phyloP scores from a whole-genome alignment of 1,284 basidiomycete genomes.

The Stygiomarasmius scandens region DNA sequence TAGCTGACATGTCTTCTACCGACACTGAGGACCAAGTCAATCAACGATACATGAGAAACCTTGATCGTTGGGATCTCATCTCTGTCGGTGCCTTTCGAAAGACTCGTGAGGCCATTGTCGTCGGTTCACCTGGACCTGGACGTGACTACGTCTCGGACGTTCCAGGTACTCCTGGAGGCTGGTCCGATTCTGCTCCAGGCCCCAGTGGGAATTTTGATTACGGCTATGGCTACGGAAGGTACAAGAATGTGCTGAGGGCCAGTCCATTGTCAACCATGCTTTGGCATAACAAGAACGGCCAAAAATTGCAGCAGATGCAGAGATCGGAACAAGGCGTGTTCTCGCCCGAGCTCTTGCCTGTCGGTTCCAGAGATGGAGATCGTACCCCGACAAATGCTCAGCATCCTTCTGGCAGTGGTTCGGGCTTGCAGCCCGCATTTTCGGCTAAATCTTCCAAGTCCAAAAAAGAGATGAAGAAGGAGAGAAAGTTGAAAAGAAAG shows the following conservation, averaged over 20 bases:
- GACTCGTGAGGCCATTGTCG: constrained; percentile 46
- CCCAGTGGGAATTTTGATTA: constrained; percentile 18
- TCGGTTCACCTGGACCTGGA: constrained; percentile 19
- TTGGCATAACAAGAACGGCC: constrained; percentile 47
- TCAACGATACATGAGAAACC: constrained; percentile 38
- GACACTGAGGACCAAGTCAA: constrained; percentile 21
- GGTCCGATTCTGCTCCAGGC: constrained; percentile 37
- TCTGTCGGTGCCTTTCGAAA: constrained; percentile 75
- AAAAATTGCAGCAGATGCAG: constrained; percentile 25
- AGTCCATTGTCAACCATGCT: constrained; percentile 60
- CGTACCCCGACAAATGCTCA: constrained; percentile 48
- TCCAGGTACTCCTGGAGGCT: constrained; percentile 34
- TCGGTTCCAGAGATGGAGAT: constrained; percentile 50
- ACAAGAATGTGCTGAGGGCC: constrained; percentile 49
- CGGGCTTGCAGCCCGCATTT: constrained; percentile 16
- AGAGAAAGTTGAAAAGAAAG: constrained; percentile 66
- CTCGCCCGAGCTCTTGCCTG: constrained; percentile 58
- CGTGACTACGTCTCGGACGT: constrained; percentile 30
- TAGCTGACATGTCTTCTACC: constrained; percentile 11
- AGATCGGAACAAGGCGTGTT: constrained; percentile 38
- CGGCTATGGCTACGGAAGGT: constrained; percentile 36
- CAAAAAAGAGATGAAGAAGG: constrained; percentile 59
- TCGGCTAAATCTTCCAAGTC: constrained; percentile 34
- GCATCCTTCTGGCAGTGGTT: constrained; percentile 5
- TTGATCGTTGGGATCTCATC: constrained; percentile 74